Percentiles rank a stretch among this genome's conserved stretches.
phyloP scores from a whole-genome alignment of 1,139 yeast genomes.

The Wickerhamomyces sp. region DNA sequence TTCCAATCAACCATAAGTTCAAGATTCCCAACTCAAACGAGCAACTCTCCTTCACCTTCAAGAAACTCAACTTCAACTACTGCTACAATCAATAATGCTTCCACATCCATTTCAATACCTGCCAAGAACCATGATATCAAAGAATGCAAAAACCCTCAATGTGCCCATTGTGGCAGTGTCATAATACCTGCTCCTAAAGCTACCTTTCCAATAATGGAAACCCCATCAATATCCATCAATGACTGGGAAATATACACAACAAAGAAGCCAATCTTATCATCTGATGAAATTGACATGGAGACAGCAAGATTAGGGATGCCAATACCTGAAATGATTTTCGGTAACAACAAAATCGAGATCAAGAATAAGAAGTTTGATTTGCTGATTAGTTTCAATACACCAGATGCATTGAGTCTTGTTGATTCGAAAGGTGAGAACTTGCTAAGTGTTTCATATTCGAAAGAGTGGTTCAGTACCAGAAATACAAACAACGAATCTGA shows the following conservation, averaged over 20 bases:
- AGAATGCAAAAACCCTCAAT: slow-evolving; percentile 37
- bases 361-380: slow-evolving; percentile 36
- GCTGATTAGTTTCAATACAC: slow-evolving; percentile 61
- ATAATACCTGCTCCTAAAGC: slow-evolving; percentile 72
- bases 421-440: slow-evolving; percentile 44
- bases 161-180: slow-evolving; percentile 62
- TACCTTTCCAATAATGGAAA: slow-evolving; percentile 53
- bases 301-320: slow-evolving; percentile 62
- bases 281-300: slow-evolving; percentile 68
- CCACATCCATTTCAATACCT: slow-evolving; percentile 23
- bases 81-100: slow-evolving; percentile 32
- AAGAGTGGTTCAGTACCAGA: slow-evolving; percentile 77
- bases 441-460: slow-evolving; percentile 77
- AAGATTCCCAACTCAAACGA: slow-evolving; percentile 9
- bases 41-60: too few species aligned
- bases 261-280: slow-evolving; percentile 71
- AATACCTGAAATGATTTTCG: slow-evolving; percentile 96
- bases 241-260: slow-evolving; percentile 76
- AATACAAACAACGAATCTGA: slow-evolving; percentile 27
- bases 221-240: slow-evolving; percentile 60
- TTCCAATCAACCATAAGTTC: slow-evolving; percentile 34
- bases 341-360: slow-evolving; percentile 68
- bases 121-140: slow-evolving; percentile 21
- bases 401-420: slow-evolving; percentile 74
- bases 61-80: background rate